A percentile compares a stretch with the other conserved stretches of the same genome.
phyloP scores from a whole-genome alignment of 1,139 yeast genomes.

The Lodderomyces jiufengensis region DNA sequence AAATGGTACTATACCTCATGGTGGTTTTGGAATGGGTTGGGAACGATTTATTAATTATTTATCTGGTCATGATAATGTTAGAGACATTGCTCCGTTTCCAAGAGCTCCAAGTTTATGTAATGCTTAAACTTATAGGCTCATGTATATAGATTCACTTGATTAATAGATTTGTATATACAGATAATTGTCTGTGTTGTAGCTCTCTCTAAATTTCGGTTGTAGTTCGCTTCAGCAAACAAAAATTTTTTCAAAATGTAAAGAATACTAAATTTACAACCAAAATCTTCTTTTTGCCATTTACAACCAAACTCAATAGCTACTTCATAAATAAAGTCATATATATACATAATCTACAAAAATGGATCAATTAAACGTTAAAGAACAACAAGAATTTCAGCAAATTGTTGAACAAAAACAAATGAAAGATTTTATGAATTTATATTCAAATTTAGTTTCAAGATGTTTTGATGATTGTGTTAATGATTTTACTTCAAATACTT shows the following conservation, averaged over 20 bases:
- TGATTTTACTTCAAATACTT: slow-evolving; percentile 89
- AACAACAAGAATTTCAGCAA: slow-evolving; percentile 94
- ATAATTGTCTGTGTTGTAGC: too few species aligned
- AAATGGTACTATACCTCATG: slow-evolving; percentile 87
- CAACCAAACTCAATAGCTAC: not conserved
- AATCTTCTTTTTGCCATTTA: slow-evolving; percentile 5
- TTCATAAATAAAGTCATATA: not conserved
- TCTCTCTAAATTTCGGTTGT: too few species aligned
- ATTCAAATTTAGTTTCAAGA: slow-evolving; percentile 92
- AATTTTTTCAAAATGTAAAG: slow-evolving; percentile 4
- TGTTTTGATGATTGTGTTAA: slow-evolving; percentile 97
- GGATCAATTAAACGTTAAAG: slow-evolving; percentile 86
- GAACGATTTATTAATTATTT: slow-evolving; percentile 78
- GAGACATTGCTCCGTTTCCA: slow-evolving; percentile 87
- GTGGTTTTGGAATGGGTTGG: slow-evolving; percentile 96
- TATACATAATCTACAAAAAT: slow-evolving; percentile 28
- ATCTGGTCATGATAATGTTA: slow-evolving; percentile 68
- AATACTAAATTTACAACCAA: too few species aligned
- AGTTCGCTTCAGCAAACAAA: slow-evolving; percentile 5
- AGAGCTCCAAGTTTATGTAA: slow-evolving; percentile 35
- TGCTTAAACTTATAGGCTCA: too few species aligned
- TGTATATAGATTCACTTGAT: not conserved
- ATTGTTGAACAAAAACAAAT: slow-evolving; percentile 96
- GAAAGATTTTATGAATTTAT: slow-evolving; percentile 96
- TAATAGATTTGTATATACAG: too few species aligned